Percentiles rank a stretch among this genome's conserved stretches.
phyloP scores from a whole-genome alignment of 2,329 filamentous ascomycete genomes.

The Coniella vitis region DNA sequence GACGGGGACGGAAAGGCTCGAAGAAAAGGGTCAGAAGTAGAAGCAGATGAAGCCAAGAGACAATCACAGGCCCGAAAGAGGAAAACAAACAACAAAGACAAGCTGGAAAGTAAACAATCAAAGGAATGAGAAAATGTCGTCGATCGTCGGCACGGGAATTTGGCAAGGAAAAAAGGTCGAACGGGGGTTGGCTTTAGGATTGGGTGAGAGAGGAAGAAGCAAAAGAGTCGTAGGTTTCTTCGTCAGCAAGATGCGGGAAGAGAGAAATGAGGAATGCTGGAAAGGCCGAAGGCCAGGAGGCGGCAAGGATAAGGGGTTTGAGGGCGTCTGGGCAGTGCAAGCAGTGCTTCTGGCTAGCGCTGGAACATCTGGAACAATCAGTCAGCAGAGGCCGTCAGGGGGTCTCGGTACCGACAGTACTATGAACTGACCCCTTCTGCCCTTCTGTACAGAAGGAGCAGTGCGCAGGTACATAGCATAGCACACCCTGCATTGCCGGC shows the following conservation, averaged over 20 bases:
- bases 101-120: not conserved
- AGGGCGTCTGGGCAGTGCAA: not conserved
- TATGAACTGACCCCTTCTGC: too few relatives aligned
- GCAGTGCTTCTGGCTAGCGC: not conserved
- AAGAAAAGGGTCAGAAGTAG: not conserved
- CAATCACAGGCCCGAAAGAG: not conserved
- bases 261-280: too few relatives aligned
- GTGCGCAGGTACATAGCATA: too few relatives aligned
- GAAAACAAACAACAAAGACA: not conserved
- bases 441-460: too few relatives aligned
- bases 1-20: not conserved
- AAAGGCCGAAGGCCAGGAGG: too few relatives aligned
- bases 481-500: too few relatives aligned
- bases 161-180: not conserved
- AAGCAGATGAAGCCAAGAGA: not conserved
- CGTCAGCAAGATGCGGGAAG: too few relatives aligned
- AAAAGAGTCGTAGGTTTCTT: too few relatives aligned
- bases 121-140: slow-evolving; percentile 5
- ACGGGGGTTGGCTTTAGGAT: slow-evolving; percentile 1
- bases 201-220: not conserved
- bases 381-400: not conserved
- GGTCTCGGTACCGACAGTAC: too few relatives aligned
- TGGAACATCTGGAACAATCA: too few relatives aligned
- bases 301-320: not conserved
- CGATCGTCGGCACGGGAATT: slow-evolving; percentile 3